These are phyloP conservation scores for Pleodorina starrii DNA, from an alignment of 139 green algal species.

Conservation along the genomic window DNA sequence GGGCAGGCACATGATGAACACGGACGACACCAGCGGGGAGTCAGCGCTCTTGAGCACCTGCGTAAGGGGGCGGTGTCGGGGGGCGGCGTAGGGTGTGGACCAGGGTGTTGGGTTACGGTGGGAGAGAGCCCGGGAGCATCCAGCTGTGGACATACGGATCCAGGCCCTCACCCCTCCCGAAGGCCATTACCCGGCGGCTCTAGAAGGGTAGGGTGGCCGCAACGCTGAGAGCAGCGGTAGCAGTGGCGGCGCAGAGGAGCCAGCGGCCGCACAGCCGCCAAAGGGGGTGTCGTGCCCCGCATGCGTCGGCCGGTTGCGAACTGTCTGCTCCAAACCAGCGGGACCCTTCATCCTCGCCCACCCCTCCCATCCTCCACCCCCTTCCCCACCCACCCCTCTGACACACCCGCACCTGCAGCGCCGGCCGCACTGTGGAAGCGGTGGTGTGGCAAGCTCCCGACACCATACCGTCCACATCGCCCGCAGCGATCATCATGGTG, in stretches of 20 bases:
- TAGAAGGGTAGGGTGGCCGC: not conserved
- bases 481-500: constrained; percentile 86
- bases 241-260: too few species aligned
- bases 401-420: constrained; percentile 63
- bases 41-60: constrained; percentile 79
- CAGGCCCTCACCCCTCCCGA: too few species aligned
- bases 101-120: not conserved
- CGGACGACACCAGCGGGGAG: constrained; percentile 77
- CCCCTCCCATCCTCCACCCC: not conserved
- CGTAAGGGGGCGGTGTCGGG: constrained; percentile 47
- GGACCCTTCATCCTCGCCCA: too few species aligned
- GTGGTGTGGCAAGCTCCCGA: constrained; percentile 89
- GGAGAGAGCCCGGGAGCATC: too few species aligned
- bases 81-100: not conserved
- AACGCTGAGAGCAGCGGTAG: too few species aligned
- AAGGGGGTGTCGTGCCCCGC: too few species aligned
- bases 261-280: too few species aligned
- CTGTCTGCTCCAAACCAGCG: too few species aligned
- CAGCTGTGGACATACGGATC: too few species aligned
- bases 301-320: too few species aligned
- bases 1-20: constrained; percentile 97
- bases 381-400: not conserved
- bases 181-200: not conserved
- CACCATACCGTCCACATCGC: constrained; percentile 93
- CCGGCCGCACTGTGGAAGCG: constrained; percentile 90